These are phyloP conservation scores for Zangia roseola DNA, from an alignment of 768 basidiomycete genomes.

Conservation along the genomic window DNA sequence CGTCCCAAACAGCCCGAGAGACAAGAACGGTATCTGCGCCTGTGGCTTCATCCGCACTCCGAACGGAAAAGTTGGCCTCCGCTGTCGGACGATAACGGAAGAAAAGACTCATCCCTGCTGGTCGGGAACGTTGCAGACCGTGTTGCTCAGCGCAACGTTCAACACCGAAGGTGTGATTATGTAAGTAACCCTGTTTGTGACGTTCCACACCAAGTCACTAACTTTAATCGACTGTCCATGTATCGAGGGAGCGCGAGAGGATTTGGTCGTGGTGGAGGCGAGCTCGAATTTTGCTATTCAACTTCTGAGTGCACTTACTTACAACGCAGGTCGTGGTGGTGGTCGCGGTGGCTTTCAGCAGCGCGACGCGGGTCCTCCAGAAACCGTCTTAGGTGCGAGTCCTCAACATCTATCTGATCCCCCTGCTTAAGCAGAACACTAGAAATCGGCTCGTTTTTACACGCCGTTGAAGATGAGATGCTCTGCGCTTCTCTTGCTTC, in stretches of 20 bases:
- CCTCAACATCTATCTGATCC: neutral
- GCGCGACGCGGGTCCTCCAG: slow-evolving; percentile 76
- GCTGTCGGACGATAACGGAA: slow-evolving; percentile 27
- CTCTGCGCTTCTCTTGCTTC: slow-evolving; percentile 81
- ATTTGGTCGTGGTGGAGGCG: slow-evolving; percentile 54
- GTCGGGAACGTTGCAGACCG: too few species aligned
- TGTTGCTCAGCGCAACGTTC: too few species aligned
- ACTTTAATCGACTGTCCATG: slow-evolving; percentile 32
- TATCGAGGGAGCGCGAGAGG: slow-evolving; percentile 55
- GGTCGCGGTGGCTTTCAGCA: slow-evolving; percentile 72
- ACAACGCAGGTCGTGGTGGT: slow-evolving; percentile 51
- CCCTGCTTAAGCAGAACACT: slow-evolving; percentile 10
- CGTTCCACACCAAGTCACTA: neutral
- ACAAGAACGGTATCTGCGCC: slow-evolving; percentile 31
- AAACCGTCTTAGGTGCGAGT: slow-evolving; percentile 63
- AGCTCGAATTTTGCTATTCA: neutral
- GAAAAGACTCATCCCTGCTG: slow-evolving; percentile 35
- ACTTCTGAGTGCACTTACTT: slow-evolving; percentile 1
- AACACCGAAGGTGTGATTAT: too few species aligned
- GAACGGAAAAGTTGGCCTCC: slow-evolving; percentile 30
- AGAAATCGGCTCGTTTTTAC: slow-evolving; percentile 93
- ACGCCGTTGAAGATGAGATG: slow-evolving; percentile 99
- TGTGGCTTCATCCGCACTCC: slow-evolving; percentile 1
- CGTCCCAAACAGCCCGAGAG: slow-evolving; percentile 33
- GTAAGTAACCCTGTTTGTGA: slow-evolving; percentile 12